Conservation (phyloP, 805 yeast genomes). For the Ogataea salicorniae region DNA sequence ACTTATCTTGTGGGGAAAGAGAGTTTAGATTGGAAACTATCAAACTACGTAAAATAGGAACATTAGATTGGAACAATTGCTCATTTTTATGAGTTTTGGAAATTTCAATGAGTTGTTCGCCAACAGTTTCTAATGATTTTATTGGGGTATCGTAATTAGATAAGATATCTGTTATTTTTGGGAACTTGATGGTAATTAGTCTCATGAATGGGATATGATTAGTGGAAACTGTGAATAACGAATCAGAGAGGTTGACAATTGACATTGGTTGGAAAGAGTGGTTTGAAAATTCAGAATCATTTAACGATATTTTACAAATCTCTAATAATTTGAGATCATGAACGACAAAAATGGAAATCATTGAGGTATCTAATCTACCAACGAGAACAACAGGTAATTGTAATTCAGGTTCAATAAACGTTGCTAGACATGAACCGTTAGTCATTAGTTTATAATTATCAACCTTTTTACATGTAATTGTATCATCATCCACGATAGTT, state of each 20-base stretch:
- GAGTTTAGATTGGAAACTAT: slow-evolving; percentile 43
- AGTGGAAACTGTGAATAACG: slow-evolving; percentile 57
- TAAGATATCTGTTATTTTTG: slow-evolving; percentile 24
- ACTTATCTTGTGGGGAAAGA: slow-evolving; percentile 64
- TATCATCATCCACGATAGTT: slow-evolving; percentile 8
- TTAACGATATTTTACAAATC: slow-evolving; percentile 49
- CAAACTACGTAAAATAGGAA: slow-evolving; percentile 30
- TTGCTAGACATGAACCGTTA: slow-evolving; percentile 49
- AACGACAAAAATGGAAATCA: slow-evolving; percentile 41
- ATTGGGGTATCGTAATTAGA: background rate
- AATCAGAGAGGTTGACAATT: slow-evolving; percentile 26
- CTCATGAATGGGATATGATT: slow-evolving; percentile 78
- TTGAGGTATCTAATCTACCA: slow-evolving; percentile 57
- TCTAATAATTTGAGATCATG: slow-evolving; percentile 26
- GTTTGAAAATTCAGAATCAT: slow-evolving; percentile 67
- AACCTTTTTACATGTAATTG: slow-evolving; percentile 12
- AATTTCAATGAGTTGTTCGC: slow-evolving; percentile 5
- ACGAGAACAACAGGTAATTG: slow-evolving; percentile 39
- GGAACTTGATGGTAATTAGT: slow-evolving; percentile 48
- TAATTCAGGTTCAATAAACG: slow-evolving; percentile 13
- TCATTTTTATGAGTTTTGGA: slow-evolving; percentile 5
- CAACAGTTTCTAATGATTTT: slow-evolving; percentile 6
- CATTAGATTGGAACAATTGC: slow-evolving; percentile 20
- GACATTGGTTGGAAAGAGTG: slow-evolving; percentile 58
- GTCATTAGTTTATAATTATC: slow-evolving; percentile 36